phyloP scores from a whole-genome alignment of 2,329 filamentous ascomycete genomes.

The Ophioceras dolichostomum region DNA sequence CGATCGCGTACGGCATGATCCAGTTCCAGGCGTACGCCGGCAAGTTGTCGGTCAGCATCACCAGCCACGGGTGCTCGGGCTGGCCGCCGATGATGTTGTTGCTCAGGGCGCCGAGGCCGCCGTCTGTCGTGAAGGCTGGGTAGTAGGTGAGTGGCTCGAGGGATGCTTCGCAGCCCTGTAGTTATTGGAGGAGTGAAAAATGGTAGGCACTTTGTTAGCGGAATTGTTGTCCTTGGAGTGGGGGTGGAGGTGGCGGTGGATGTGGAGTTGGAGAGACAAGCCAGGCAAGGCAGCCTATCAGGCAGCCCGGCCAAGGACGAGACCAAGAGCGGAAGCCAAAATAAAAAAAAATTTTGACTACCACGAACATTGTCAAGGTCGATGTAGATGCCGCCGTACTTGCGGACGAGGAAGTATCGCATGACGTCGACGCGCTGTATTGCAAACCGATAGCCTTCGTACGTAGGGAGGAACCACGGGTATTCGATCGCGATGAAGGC shows the following conservation, averaged over 20 bases:
- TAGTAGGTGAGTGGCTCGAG: constrained; percentile 10
- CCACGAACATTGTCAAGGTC: constrained; percentile 62
- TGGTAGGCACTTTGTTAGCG: too few species aligned
- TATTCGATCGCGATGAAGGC: constrained; percentile 64
- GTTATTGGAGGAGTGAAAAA: too few species aligned
- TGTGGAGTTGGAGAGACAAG: too few species aligned
- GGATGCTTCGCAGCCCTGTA: constrained; percentile 10
- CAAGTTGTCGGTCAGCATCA: constrained; percentile 9
- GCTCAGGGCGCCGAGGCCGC: constrained; percentile 12
- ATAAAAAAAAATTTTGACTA: too few species aligned
- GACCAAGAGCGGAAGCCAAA: neutral
- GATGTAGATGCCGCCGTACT: constrained; percentile 72
- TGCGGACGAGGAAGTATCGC: constrained; percentile 65
- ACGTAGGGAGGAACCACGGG: constrained; percentile 68
- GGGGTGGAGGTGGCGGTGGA: too few species aligned
- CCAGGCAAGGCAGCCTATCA: too few species aligned
- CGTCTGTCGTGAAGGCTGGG: constrained; percentile 12
- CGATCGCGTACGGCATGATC: constrained; percentile 11
- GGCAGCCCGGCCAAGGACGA: too few species aligned
- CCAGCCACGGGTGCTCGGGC: constrained; percentile 12
- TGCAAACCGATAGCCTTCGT: constrained; percentile 59
- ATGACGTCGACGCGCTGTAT: constrained; percentile 72
- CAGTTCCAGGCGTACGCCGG: constrained; percentile 10
- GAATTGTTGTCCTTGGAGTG: too few species aligned
- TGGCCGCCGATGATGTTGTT: constrained; percentile 14